Percentiles rank a stretch among this genome's conserved stretches.
phyloP scores from a whole-genome alignment of 768 basidiomycete species.

The Boletus insuetus region DNA sequence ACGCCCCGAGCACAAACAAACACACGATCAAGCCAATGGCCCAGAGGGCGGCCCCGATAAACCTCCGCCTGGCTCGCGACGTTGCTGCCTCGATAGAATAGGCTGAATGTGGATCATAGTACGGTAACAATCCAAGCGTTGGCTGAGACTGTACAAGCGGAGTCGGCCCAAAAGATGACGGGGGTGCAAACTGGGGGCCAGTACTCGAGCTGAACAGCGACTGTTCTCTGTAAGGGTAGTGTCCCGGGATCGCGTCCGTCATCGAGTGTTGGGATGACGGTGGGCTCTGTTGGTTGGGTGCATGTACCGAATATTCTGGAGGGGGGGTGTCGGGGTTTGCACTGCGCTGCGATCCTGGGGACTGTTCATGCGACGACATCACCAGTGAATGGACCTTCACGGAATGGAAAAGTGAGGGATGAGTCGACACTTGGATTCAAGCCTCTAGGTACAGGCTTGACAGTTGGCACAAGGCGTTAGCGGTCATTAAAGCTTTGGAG shows the following conservation, averaged over 20 bases:
- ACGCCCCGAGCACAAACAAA: slow-evolving; percentile 26
- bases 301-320: slow-evolving; percentile 27
- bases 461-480: background rate
- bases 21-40: slow-evolving; percentile 33
- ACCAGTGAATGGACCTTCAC: background rate
- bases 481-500: background rate
- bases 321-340: slow-evolving; percentile 30
- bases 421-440: background rate
- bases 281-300: slow-evolving; percentile 12
- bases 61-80: slow-evolving; percentile 42
- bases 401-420: background rate
- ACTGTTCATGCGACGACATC: slow-evolving; percentile 15
- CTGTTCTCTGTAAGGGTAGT: slow-evolving; percentile 12
- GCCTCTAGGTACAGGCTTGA: background rate
- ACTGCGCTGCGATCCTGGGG: slow-evolving; percentile 16
- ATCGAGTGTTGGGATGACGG: slow-evolving; percentile 19
- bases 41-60: slow-evolving; percentile 41
- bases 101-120: slow-evolving; percentile 43
- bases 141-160: slow-evolving; percentile 37
- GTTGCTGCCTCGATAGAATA: slow-evolving; percentile 38
- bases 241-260: slow-evolving; percentile 9
- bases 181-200: slow-evolving; percentile 14
- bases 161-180: slow-evolving; percentile 37
- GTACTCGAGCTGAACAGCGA: slow-evolving; percentile 17
- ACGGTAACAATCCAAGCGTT: slow-evolving; percentile 35